Conservation (phyloP, 2,329 filamentous ascomycete genomes). For the Lachnellula willkommii region DNA sequence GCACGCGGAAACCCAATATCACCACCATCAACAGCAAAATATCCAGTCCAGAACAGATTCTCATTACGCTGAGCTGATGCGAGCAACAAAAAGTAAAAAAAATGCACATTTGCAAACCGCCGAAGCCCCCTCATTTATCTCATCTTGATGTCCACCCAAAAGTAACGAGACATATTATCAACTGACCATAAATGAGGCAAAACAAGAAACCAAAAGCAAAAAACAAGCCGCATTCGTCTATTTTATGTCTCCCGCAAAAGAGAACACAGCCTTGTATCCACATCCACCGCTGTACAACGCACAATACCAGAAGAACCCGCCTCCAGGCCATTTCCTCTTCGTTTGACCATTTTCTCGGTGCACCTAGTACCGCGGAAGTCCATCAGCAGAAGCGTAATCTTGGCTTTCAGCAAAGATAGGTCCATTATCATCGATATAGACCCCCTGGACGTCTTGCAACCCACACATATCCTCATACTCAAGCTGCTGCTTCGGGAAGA, state of each 20-base stretch:
- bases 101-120: no score
- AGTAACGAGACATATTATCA: no score
- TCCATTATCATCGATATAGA: constrained; percentile 20
- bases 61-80: neutral
- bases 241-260: no score
- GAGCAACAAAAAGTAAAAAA: no score
- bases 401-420: constrained; percentile 25
- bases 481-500: constrained; percentile 15
- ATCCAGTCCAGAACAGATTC: neutral
- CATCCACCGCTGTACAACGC: neutral
- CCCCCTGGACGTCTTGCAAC: constrained; percentile 26
- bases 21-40: constrained; percentile 3
- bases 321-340: neutral
- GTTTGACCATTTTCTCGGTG: neutral
- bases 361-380: constrained; percentile 1
- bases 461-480: constrained; percentile 23
- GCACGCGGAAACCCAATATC: constrained; percentile 4
- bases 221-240: no score
- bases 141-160: no score
- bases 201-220: no score
- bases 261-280: no score
- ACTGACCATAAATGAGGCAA: no score
- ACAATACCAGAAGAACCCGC: neutral
- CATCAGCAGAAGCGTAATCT: constrained; percentile 13
- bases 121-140: no score